A percentile compares a stretch with the other conserved stretches of the same genome.
Evolutionary conservation across 2,329 filamentous ascomycete species (phyloP).

Genomic region (Ramularia collo-cygni): DNA sequence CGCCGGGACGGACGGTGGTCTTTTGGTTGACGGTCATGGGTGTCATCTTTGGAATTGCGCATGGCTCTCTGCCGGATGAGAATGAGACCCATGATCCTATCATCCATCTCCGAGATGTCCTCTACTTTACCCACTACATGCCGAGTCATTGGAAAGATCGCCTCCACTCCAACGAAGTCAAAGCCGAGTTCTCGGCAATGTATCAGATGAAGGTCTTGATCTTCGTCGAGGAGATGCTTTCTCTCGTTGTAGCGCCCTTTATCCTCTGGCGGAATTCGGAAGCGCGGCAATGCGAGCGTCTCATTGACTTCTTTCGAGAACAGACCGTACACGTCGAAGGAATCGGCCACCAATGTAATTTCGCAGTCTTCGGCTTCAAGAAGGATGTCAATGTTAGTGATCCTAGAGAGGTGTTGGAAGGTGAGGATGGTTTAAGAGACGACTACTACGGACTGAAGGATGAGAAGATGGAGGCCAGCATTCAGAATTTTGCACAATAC

Average conservation of each 20-base stretch:
- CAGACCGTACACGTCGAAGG: slow-evolving; percentile 97
- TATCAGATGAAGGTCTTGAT: slow-evolving; percentile 91
- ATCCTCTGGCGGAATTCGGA: slow-evolving; percentile 78
- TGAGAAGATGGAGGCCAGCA: slow-evolving; percentile 96
- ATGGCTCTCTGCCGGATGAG: slow-evolving; percentile 76
- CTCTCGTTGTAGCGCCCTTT: slow-evolving; percentile 86
- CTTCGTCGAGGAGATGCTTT: slow-evolving; percentile 85
- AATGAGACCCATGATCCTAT: slow-evolving; percentile 87
- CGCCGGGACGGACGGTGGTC: slow-evolving; percentile 76
- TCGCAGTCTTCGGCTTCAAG: slow-evolving; percentile 95
- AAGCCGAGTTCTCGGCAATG: slow-evolving; percentile 78
- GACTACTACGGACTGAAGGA: slow-evolving; percentile 95
- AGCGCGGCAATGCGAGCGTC: slow-evolving; percentile 83
- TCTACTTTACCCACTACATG: slow-evolving; percentile 86
- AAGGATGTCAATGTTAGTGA: slow-evolving; percentile 55
- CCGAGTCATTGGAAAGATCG: slow-evolving; percentile 82
- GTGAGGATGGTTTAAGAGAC: slow-evolving; percentile 56
- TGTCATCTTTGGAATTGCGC: slow-evolving; percentile 73
- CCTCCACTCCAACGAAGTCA: slow-evolving; percentile 90
- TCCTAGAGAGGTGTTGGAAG: slow-evolving; percentile 30
- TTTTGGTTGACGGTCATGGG: slow-evolving; percentile 85
- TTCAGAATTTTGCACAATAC: slow-evolving; percentile 90
- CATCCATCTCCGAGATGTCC: slow-evolving; percentile 79
- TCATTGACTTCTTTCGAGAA: slow-evolving; percentile 96
- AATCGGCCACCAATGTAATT: slow-evolving; percentile 91